phyloP scores from a whole-genome alignment of 1,284 basidiomycete genomes.

The Naganishia sp. region DNA sequence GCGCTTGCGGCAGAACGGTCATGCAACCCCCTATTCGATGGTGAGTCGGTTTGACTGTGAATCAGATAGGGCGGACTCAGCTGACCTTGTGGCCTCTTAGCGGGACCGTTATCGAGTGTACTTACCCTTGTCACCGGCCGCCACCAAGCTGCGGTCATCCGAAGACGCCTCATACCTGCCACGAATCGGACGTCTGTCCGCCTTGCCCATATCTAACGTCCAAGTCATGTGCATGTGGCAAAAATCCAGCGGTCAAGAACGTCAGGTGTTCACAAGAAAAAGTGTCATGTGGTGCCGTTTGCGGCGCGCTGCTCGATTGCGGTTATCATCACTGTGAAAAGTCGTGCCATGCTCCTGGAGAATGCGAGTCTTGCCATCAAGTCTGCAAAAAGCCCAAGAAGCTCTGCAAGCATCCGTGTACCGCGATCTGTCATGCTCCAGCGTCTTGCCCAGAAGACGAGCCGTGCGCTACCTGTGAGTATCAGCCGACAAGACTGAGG shows the following conservation, averaged over 20 bases:
- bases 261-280: conserved; percentile 75
- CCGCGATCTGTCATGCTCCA: conserved; percentile 77
- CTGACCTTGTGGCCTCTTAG: conserved; percentile 19
- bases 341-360: conserved; percentile 69
- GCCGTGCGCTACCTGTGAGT: conserved; percentile 62
- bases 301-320: conserved; percentile 68
- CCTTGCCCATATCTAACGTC: conserved; percentile 77
- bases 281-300: conserved; percentile 76
- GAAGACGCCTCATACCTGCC: conserved; percentile 72
- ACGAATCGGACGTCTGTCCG: conserved; percentile 70
- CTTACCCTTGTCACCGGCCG: conserved; percentile 73
- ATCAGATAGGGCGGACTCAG: conserved; percentile 29
- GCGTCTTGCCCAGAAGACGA: conserved; percentile 74
- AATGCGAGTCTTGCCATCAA: conserved; percentile 72
- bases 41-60: conserved; percentile 30
- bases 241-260: conserved; percentile 62
- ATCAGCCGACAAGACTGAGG: background rate
- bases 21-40: conserved; percentile 74
- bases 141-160: conserved; percentile 77
- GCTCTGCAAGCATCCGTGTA: conserved; percentile 72
- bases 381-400: conserved; percentile 80
- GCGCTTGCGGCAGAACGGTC: conserved; percentile 72
- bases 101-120: conserved; percentile 64
- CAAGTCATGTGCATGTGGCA: conserved; percentile 83
- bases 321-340: conserved; percentile 83